Percentiles rank a stretch among this genome's conserved stretches.
Evolutionary conservation across 2,329 filamentous ascomycete species (phyloP).

Genomic region (Penicillium verrucosum): DNA sequence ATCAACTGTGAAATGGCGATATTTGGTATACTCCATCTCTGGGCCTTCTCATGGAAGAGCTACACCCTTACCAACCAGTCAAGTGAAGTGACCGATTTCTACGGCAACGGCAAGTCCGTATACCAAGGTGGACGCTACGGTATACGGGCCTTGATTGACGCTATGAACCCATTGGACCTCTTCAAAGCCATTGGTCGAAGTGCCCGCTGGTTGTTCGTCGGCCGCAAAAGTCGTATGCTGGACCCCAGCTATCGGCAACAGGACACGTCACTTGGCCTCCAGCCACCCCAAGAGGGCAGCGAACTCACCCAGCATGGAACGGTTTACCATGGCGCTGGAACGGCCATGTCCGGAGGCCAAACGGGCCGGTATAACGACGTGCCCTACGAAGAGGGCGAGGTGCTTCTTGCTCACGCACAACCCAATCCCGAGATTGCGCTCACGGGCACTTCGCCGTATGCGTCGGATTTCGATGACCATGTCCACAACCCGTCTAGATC

Average conservation of each 20-base stretch:
- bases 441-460: constrained; percentile 18
- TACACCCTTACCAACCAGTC: constrained; percentile 55
- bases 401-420: constrained; percentile 41
- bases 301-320: constrained; percentile 19
- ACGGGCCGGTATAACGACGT: constrained; percentile 23
- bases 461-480: constrained; percentile 19
- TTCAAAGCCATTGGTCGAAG: constrained; percentile 75
- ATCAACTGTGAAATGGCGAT: constrained; percentile 82
- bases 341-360: constrained; percentile 20
- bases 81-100: constrained; percentile 44
- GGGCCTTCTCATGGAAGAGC: constrained; percentile 73
- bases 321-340: constrained; percentile 28
- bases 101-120: constrained; percentile 44
- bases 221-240: constrained; percentile 52
- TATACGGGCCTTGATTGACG: constrained; percentile 63
- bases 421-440: constrained; percentile 31
- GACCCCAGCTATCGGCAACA: constrained; percentile 41
- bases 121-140: constrained; percentile 66
- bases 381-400: constrained; percentile 37
- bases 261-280: constrained; percentile 30
- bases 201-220: constrained; percentile 76
- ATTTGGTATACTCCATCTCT: constrained; percentile 74
- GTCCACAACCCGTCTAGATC: constrained; percentile 13
- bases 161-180: constrained; percentile 79
- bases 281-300: constrained; percentile 16